These are phyloP conservation scores for Neopestalotiopsis sp. DNA, from an alignment of 2,329 filamentous ascomycete species.

Conservation along the genomic window DNA sequence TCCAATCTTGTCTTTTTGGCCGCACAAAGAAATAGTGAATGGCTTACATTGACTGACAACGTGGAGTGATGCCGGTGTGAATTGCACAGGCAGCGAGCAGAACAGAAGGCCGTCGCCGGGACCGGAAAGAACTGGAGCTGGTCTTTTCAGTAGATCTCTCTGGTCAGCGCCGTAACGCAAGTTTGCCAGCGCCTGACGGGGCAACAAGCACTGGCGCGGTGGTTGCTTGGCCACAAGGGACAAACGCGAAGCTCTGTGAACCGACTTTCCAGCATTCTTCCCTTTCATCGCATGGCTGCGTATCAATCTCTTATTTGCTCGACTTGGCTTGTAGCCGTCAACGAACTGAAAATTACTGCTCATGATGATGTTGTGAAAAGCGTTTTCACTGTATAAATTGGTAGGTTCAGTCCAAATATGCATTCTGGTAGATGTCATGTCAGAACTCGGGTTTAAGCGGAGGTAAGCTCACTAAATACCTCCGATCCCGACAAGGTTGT, in stretches of 20 bases:
- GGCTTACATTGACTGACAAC: conserved; percentile 6
- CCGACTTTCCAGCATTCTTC: not conserved
- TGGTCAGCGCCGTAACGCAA: not conserved
- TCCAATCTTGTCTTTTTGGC: not conserved
- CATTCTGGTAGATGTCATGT: not conserved
- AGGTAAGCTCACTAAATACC: not conserved
- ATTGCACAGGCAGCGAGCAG: not conserved
- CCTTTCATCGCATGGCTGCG: conserved; percentile 13
- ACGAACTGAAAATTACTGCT: not conserved
- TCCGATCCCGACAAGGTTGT: not conserved
- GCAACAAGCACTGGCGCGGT: not conserved
- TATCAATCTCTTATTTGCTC: not conserved
- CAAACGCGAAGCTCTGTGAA: conserved; percentile 3
- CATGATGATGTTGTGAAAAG: not conserved
- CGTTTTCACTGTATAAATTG: not conserved
- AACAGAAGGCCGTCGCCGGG: not conserved
- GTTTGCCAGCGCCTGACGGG: not conserved
- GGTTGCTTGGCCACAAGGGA: not conserved
- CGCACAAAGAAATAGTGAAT: not conserved
- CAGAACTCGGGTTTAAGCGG: not conserved
- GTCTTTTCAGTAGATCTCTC: not conserved
- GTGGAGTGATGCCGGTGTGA: not conserved
- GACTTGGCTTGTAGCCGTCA: not conserved
- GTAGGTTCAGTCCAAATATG: not conserved
- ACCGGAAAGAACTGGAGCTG: not conserved